Conservation (phyloP, 345 rosid species). For the Psidium friedrichsthalianum region DNA sequence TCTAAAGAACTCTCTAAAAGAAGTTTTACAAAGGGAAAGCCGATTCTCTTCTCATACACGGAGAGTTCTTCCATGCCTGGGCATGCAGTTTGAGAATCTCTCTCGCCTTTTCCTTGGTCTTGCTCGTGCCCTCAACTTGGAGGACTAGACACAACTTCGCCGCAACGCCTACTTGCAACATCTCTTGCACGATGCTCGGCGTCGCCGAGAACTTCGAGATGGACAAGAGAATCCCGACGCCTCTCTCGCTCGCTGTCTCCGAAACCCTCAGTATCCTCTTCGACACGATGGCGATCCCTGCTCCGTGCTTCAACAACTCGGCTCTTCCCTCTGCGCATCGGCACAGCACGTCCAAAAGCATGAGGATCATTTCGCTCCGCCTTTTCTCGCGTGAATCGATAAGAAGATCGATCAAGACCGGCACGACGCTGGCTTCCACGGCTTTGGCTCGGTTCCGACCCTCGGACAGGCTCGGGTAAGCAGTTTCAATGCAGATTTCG, state of each 20-base stretch:
- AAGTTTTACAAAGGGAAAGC: not conserved
- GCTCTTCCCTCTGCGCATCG: constrained; percentile 71
- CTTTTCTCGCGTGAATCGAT: constrained; percentile 44
- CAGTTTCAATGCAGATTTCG: constrained; percentile 45
- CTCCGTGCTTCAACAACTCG: constrained; percentile 46
- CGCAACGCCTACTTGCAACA: constrained; percentile 63
- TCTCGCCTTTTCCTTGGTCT: constrained; percentile 45
- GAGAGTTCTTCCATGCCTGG: constrained; percentile 51
- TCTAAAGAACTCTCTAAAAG: not conserved
- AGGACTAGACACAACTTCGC: constrained; percentile 54
- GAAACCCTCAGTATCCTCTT: constrained; percentile 74
- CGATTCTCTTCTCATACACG: constrained; percentile 18
- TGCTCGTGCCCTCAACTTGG: constrained; percentile 36
- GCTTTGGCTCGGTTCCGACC: constrained; percentile 62
- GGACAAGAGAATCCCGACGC: constrained; percentile 44
- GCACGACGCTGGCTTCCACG: constrained; percentile 44
- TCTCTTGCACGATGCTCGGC: constrained; percentile 36
- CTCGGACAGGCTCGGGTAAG: constrained; percentile 38
- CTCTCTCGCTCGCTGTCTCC: constrained; percentile 46
- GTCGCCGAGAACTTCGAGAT: constrained; percentile 52
- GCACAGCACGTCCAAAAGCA: constrained; percentile 43
- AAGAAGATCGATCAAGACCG: constrained; percentile 47
- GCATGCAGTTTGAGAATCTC: constrained; percentile 62
- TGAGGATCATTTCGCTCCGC: constrained; percentile 38
- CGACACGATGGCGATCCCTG: constrained; percentile 58